Base-by-base conservation (phyloP, 1,284 basidiomycete genomes). In the Leccinum angustisporum region DNA sequence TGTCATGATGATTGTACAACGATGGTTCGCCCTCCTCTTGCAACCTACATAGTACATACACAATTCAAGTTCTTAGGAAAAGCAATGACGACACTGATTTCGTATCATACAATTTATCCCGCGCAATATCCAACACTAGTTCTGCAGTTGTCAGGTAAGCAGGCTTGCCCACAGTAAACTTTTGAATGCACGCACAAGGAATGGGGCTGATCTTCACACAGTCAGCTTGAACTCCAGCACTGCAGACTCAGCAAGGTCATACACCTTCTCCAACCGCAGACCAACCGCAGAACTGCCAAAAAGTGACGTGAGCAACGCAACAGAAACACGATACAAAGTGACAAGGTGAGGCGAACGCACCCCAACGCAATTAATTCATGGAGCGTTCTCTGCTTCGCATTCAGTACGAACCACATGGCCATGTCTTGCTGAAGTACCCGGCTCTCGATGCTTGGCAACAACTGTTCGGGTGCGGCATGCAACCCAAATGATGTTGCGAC, bases 401-500 rank as follows among this genome's bases (percentile, higher is more conserved):
- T 75, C 9, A 62, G 61, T 25, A 66, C 2, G 11, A 69, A 16
- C 68, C 67, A 69, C 75, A 75, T 73, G 51, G 62, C 64, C 50
- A 76, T 4, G 51, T 76, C 75, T 43, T 65, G 67, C 50, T 74
- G 63, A 59, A 73, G 75, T 52, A 62, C 62, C 0, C 73, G 68
- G 11, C 66, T 61, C 10, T 70, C 74, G 52, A 71, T 73, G 65
- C 72, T 75, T 5, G 68, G 63, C 21, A 76, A 53, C 59, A 76
- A 43, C 16, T 71, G 74, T 43, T 70, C 66, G 0, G 74, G 74
- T 10, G 70, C 67, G 25, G 63, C 53, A 18, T 71, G 67, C 27
- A 43, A 48, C 4, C 65, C 64, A 21, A 51, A 62, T 14, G 61
- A 62, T 13, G n/a, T 61, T 3, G 51, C 31, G 25, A 54, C 58